Base-by-base conservation (phyloP, 139 green algal genomes). In the Tetraselmis striata region DNA sequence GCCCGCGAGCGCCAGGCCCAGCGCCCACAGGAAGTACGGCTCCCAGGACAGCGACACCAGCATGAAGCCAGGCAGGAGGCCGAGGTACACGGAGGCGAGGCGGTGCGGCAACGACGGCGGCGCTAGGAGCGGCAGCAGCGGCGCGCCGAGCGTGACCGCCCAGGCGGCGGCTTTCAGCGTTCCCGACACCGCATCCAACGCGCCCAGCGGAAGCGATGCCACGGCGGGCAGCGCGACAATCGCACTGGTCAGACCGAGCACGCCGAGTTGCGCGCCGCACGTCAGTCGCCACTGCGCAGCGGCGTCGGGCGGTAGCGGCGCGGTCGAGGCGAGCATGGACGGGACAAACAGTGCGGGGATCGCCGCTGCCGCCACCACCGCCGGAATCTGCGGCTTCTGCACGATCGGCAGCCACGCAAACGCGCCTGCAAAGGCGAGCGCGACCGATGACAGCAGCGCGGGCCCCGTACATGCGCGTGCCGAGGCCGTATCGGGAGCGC, bases 11-110 rank as follows among this genome's bases (percentile, higher is more conserved):
- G 74, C 74, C 11, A 31, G n/a, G 22, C 11, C 45, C 11, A 67
- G 45, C 45, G 45, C 45, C 45, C 45, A 67, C 11, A 67, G 28
- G 75, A 78, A 83, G 80, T 26, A 5, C 28, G 80, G 80, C 80
- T 83, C 80, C 59, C 59, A 83, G 59, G 80, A 83, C 11, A 83
- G 24, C 28, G 59, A 75, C 23, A 79, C 23, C 23, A 83, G 59
- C 30, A 76, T 31, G 32, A 67, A 77, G 30, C 45, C 23, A 26
- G 80, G 32, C 80, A 83, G 29, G 29, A 83, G 24, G 26, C 59
- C 80, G 28, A 83, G 67, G 2, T 80, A 79, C 2, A 78, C 26
- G n/a, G 74, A 77, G 26, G 74, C n/a, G 26, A 77, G 74, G 26
- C 74, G 74, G 2, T 28, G 26, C 2, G 74, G 26, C 2, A 31